Evolutionary conservation across 2,329 filamentous ascomycete genomes (phyloP).

Genomic region (Neofusicoccum ribis): DNA sequence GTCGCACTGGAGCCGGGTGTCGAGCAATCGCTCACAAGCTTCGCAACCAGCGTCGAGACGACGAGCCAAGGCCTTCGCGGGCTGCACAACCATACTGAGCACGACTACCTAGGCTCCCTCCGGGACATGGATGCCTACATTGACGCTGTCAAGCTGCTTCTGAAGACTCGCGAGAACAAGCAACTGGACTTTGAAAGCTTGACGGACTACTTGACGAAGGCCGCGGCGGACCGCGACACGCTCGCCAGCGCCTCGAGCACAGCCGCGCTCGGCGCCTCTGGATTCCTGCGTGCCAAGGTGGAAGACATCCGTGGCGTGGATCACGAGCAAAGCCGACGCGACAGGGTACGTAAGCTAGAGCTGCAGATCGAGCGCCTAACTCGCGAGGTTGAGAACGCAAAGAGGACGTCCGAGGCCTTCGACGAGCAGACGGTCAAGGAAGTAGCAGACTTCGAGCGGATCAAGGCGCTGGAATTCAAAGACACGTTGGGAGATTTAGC

Average conservation of each 20-base stretch:
- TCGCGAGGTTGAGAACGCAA: conserved; percentile 79
- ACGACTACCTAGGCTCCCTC: conserved; percentile 89
- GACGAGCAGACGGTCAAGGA: conserved; percentile 95
- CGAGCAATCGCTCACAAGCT: conserved; percentile 77
- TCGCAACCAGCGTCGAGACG: conserved; percentile 82
- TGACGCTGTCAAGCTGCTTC: conserved; percentile 77
- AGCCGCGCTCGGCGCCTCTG: conserved; percentile 69
- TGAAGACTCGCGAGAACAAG: conserved; percentile 94
- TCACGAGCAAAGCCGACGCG: conserved; percentile 85
- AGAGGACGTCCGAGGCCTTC: conserved; percentile 85
- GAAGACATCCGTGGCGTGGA: conserved; percentile 97
- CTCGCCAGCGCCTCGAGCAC: conserved; percentile 66
- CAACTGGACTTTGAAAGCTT: conserved; percentile 96
- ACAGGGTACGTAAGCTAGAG: conserved; percentile 86
- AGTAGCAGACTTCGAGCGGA: conserved; percentile 90
- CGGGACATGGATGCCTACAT: conserved; percentile 97
- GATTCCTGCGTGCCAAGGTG: conserved; percentile 89
- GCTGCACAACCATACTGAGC: conserved; percentile 90
- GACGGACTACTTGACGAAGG: conserved; percentile 92
- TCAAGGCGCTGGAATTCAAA: conserved; percentile 92
- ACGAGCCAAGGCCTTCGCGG: conserved; percentile 73
- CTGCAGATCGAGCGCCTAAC: conserved; percentile 90
- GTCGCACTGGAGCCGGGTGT: conserved; percentile 86
- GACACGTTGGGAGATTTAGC: conserved; percentile 80
- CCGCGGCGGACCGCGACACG: conserved; percentile 79